These are phyloP conservation scores for Brassica rapa DNA, from an alignment of 345 rosid genomes.

Conservation along the genomic window DNA sequence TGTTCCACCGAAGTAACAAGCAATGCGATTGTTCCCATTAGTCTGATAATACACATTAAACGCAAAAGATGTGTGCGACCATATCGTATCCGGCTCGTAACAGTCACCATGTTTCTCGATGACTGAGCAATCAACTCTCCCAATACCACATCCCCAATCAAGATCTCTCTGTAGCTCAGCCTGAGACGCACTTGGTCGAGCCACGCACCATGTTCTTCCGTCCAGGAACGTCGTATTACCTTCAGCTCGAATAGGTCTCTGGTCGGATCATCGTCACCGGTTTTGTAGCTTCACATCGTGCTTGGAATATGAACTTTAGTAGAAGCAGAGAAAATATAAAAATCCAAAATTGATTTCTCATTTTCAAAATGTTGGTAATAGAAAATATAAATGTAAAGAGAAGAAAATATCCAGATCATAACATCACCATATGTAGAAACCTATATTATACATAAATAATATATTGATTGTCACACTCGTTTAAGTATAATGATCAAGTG, in stretches of 20 bases:
- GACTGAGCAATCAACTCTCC: constrained; percentile 66
- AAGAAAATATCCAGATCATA: no score
- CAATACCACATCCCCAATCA: constrained; percentile 96
- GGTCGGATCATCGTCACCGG: constrained; percentile 45
- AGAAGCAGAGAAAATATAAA: constrained; percentile 14
- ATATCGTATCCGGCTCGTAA: constrained; percentile 68
- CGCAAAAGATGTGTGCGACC: constrained; percentile 89
- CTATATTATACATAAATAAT: neutral
- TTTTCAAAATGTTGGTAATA: neutral
- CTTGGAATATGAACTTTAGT: constrained; percentile 23
- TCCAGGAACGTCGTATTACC: constrained; percentile 86
- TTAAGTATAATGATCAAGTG: constrained; percentile 8
- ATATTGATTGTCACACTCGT: constrained; percentile 9
- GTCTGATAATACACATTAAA: constrained; percentile 80
- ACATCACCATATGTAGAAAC: no score
- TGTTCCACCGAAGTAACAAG: constrained; percentile 89
- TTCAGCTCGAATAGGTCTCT: constrained; percentile 47
- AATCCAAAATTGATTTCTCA: constrained; percentile 25
- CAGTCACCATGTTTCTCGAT: constrained; percentile 73
- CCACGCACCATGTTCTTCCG: constrained; percentile 86
- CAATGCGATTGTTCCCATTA: constrained; percentile 72
- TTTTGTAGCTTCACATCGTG: constrained; percentile 16
- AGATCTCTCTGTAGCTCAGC: constrained; percentile 77
- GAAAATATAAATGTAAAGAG: neutral
- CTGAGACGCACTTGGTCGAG: constrained; percentile 65